phyloP scores from a whole-genome alignment of 2,329 filamentous ascomycete species.

The Alternaria metachromatica region DNA sequence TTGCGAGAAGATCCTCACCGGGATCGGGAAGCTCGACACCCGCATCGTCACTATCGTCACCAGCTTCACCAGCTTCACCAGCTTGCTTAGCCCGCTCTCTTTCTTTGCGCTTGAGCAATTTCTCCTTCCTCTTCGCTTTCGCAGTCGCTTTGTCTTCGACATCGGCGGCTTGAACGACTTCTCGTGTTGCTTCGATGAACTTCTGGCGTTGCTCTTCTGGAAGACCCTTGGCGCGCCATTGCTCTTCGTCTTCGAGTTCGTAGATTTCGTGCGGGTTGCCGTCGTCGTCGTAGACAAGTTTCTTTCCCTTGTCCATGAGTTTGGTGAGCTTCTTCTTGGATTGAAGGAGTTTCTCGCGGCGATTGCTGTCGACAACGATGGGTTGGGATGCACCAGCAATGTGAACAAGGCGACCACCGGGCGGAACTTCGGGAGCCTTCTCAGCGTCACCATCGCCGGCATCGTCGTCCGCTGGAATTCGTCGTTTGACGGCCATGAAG shows the following conservation, averaged over 20 bases:
- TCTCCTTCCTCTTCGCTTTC: slow-evolving; percentile 79
- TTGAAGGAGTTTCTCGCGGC: slow-evolving; percentile 90
- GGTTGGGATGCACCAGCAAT: slow-evolving; percentile 71
- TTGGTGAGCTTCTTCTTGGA: slow-evolving; percentile 95
- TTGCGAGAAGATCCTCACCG: slow-evolving; percentile 51
- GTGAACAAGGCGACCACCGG: slow-evolving; percentile 65
- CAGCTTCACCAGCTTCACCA: slow-evolving; percentile 27
- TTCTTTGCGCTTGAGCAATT: slow-evolving; percentile 75
- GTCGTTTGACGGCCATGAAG: slow-evolving; percentile 88
- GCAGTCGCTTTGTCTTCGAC: slow-evolving; percentile 80
- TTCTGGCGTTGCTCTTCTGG: slow-evolving; percentile 76
- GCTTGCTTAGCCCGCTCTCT: slow-evolving; percentile 62
- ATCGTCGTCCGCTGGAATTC: slow-evolving; percentile 75
- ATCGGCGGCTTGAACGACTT: slow-evolving; percentile 76
- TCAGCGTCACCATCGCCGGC: slow-evolving; percentile 53
- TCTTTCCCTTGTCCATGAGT: slow-evolving; percentile 84
- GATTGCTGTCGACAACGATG: slow-evolving; percentile 89
- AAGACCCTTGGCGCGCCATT: slow-evolving; percentile 76
- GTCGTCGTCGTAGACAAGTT: slow-evolving; percentile 91
- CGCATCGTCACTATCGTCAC: slow-evolving; percentile 18
- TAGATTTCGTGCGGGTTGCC: slow-evolving; percentile 85
- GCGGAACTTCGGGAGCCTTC: slow-evolving; percentile 45
- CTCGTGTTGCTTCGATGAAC: slow-evolving; percentile 79
- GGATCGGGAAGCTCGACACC: slow-evolving; percentile 41
- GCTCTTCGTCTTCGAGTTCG: slow-evolving; percentile 83